Base-by-base conservation (phyloP, 1,284 basidiomycete genomes). In the Athelia sp. region DNA sequence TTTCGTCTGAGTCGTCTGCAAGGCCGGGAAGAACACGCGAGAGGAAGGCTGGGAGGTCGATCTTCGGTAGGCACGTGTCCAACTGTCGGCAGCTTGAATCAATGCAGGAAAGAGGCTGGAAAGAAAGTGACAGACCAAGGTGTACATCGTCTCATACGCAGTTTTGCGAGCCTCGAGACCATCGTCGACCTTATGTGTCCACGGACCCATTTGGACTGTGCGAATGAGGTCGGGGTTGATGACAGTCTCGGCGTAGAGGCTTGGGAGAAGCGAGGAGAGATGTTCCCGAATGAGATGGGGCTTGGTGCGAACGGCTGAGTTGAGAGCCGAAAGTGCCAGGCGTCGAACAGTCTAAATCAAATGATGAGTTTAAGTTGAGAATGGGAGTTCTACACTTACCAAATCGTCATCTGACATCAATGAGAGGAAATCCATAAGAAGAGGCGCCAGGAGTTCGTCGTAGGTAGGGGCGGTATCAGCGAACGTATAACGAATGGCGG, bases 121-220 rank as follows among this genome's bases (percentile, higher is more conserved):
- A 17, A 4, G 21, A 24, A 35, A 44, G 2, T 40, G 15, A 69
- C 85, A 58, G 56, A 92, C 90, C 54, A 98, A 70, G 15, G 95
- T 98, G 65, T 96, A 96, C 77, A 99, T 91, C 3, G 95, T 96
- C 69, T 99, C 96, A 68, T 92, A 98, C 2, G 96, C 96, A 0
- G 92, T 95, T 76, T 96, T 94, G 49, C 92, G 84, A n/a, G 92
- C 82, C 56, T 97, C 93, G 10, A 97, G 74, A 46, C 94, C 93
- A 57, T 96, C 93, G 60, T 97, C 93, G 29, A 93, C 90, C 63
- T 89, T 92, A 67, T 96, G 93, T 48, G 90, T 94, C 87, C 94
- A 99, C 1, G 97, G 97, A 14, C 97, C 97, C 97, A 99, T 98
- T 62, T 92, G 87, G 8, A 99, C 94, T 4, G 89, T 91, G 26